Evolutionary conservation across 495 filamentous ascomycete genomes (phyloP).

Genomic region (Xanthoparmelia taractica): DNA sequence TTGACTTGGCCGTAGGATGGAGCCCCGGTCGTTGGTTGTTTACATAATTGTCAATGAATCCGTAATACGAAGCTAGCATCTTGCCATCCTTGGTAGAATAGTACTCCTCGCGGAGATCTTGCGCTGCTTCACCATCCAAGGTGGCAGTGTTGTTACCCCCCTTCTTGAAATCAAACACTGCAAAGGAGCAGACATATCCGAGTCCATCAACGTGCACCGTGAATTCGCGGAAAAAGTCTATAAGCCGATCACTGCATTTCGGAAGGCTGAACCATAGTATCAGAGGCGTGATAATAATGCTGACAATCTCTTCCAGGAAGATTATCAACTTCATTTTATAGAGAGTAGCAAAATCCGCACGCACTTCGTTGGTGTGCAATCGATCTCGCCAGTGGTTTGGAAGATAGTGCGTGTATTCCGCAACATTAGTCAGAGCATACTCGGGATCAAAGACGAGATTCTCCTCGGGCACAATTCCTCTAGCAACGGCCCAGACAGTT

Average conservation of each 20-base stretch:
- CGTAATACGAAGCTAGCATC: constrained; percentile 90
- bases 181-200: constrained; percentile 92
- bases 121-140: constrained; percentile 33
- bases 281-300: constrained; percentile 85
- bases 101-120: constrained; percentile 79
- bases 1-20: constrained; percentile 40
- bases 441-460: constrained; percentile 88
- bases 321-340: constrained; percentile 86
- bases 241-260: constrained; percentile 81
- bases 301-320: constrained; percentile 85
- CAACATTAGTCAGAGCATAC: constrained; percentile 76
- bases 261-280: constrained; percentile 82
- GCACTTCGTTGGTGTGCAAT: constrained; percentile 79
- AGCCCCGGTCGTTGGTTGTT: constrained; percentile 52
- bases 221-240: constrained; percentile 97
- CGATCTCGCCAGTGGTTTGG: constrained; percentile 81
- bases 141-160: constrained; percentile 51
- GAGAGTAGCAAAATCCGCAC: constrained; percentile 72
- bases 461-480: constrained; percentile 75
- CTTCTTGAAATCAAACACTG: constrained; percentile 95
- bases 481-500: constrained; percentile 69
- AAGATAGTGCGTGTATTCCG: constrained; percentile 83
- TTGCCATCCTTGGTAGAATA: constrained; percentile 93
- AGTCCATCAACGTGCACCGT: constrained; percentile 94
- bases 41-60: constrained; percentile 86